Evolutionary conservation across 768 basidiomycete species (phyloP), one percentile per base, ranked within the genome.

Genomic region (Termitomyces sp.): DNA sequence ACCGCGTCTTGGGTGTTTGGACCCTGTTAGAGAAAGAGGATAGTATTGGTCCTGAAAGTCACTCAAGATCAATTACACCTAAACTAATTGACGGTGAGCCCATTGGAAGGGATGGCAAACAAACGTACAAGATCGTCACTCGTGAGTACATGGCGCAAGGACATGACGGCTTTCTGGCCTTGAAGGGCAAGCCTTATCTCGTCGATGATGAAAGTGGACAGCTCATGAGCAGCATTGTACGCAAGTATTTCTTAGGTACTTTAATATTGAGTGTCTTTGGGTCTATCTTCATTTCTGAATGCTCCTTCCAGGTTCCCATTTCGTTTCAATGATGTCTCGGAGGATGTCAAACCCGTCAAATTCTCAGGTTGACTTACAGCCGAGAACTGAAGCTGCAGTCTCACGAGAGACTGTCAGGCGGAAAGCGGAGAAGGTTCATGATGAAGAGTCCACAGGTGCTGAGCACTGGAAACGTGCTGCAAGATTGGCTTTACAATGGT

Each of bases 121-220:
- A 78, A 63, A 85, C 74, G 59, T 95, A 94, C 71, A 86, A 78
- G 48, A 79, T 97, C 31, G 86, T 95, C 34, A 93, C 91, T n/a
- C 76, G 92, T 64, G 82, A 92, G 56, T 97, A 95, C 64, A 80
- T 95, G 87, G 84, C 87, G 2, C 74, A 83, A 61, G 91, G 90
- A 0, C 90, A 92, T 61, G 93, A 95, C 64, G 94, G 94, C 0
- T 97, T 85, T 70, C 70, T 72, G 0, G 78, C 86, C 2, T 74
- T 96, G 32, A 83, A 83, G 61, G 84, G 82, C 20, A 77, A 82
- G 22, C 77, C 77, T 57, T 85, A 84, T 63, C 79, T 95, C 41
- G 78, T 95, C 26, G 92, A 94, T 64, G 87, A 92, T 57, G 94
- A 97, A 69, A 79, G 80, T 53, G 94, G 93, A 9, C 80, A 86